Evolutionary conservation across 345 rosid genomes (phyloP).

Genomic region (Eucalyptus polyanthemos): DNA sequence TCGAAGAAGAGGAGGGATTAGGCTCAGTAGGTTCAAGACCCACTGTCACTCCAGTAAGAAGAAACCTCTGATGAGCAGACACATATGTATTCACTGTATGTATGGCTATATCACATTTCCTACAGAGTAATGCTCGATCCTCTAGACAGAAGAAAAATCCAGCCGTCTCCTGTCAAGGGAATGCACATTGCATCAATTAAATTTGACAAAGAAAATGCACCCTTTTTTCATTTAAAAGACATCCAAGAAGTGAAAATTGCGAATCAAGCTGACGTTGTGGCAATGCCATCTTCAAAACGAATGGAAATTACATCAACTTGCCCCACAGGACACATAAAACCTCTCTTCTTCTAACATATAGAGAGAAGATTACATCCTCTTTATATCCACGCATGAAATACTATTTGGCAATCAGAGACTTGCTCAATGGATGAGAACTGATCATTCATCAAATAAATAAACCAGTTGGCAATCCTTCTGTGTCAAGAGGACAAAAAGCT

Average conservation of each 20-base stretch:
- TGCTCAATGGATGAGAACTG: background rate
- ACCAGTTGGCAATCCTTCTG: background rate
- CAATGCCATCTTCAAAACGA: background rate
- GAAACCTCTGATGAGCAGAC: slow-evolving; percentile 83
- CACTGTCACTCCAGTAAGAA: slow-evolving; percentile 89
- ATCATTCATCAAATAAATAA: background rate
- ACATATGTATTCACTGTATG: slow-evolving; percentile 66
- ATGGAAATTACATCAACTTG: background rate
- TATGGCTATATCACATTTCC: slow-evolving; percentile 89
- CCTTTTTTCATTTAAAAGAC: background rate
- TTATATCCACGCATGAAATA: background rate
- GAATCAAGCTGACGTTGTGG: background rate
- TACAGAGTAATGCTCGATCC: slow-evolving; percentile 89
- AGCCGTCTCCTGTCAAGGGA: slow-evolving; percentile 54
- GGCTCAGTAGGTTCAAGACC: slow-evolving; percentile 58
- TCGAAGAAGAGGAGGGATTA: slow-evolving; percentile 34
- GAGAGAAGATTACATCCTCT: background rate
- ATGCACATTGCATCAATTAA: background rate
- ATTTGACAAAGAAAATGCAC: background rate
- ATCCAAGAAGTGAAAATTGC: background rate
- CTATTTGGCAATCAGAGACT: background rate
- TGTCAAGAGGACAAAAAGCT: background rate
- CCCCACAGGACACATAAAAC: background rate
- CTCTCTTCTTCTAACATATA: background rate
- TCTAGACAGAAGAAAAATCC: slow-evolving; percentile 96